Percentiles rank a stretch among this genome's conserved stretches.
These are phyloP conservation scores for Capsella bursapastoris DNA, from an alignment of 345 rosid genomes.

Conservation along the genomic window DNA sequence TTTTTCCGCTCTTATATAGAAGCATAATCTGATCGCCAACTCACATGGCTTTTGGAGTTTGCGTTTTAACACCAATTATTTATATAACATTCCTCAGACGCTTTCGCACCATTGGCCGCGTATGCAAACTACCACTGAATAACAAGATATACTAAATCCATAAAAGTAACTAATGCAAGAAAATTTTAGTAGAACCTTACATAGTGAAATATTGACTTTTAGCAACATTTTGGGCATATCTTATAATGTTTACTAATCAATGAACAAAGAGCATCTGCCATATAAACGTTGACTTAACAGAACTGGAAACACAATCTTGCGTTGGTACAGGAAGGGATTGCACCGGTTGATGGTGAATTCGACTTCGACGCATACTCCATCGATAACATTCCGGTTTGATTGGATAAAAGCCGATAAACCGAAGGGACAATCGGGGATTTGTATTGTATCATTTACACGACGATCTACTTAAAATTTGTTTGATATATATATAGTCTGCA, in stretches of 20 bases:
- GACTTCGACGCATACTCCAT: constrained; percentile 80
- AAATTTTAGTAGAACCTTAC: background rate
- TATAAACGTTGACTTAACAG: constrained; percentile 16
- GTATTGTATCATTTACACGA: constrained; percentile 37
- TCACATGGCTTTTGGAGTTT: constrained; percentile 29
- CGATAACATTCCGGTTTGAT: constrained; percentile 70
- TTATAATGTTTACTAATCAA: too few species aligned
- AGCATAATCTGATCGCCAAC: constrained; percentile 30
- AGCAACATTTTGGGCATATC: too few species aligned
- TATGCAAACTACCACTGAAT: constrained; percentile 13
- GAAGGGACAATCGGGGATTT: constrained; percentile 23
- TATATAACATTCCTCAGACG: constrained; percentile 31
- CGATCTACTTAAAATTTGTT: constrained; percentile 25
- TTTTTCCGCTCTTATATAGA: constrained; percentile 16
- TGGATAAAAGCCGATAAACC: background rate
- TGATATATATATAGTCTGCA: constrained; percentile 39
- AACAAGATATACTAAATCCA: background rate
- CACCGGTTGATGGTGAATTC: constrained; percentile 66
- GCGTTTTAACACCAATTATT: constrained; percentile 26
- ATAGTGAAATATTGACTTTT: too few species aligned
- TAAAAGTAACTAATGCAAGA: background rate
- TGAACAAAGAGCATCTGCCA: background rate
- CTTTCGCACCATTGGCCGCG: constrained; percentile 21
- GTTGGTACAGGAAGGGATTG: constrained; percentile 72
- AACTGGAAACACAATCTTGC: constrained; percentile 17